phyloP scores from a whole-genome alignment of 345 rosid genomes.

The Pelargonium nanum region DNA sequence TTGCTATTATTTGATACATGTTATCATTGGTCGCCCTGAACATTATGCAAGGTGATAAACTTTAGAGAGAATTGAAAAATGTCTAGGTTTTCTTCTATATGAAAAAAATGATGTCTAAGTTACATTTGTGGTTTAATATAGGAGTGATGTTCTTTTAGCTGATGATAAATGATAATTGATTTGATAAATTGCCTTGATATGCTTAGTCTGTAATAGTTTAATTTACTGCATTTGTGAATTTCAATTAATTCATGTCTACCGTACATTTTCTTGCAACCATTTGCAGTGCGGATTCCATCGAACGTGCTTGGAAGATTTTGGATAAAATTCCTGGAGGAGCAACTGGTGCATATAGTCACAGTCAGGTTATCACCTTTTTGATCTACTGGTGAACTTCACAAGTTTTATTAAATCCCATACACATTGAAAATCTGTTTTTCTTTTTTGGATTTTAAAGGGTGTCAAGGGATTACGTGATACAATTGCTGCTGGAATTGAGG shows the following conservation, averaged over 20 bases:
- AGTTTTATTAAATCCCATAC: neutral
- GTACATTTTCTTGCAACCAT: constrained; percentile 3
- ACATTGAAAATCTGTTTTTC: neutral
- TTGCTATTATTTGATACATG: too few relatives aligned
- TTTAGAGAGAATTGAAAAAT: too few relatives aligned
- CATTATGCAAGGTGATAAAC: too few relatives aligned
- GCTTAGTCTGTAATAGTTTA: too few relatives aligned
- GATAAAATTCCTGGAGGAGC: constrained; percentile 95
- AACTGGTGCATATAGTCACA: constrained; percentile 96
- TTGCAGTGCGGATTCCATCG: constrained; percentile 75
- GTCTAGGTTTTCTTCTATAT: too few relatives aligned
- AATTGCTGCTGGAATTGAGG: constrained; percentile 86
- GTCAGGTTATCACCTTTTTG: constrained; percentile 49
- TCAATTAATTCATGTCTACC: neutral
- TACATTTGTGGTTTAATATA: too few relatives aligned
- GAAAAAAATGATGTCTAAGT: too few relatives aligned
- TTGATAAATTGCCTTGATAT: too few relatives aligned
- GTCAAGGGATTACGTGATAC: constrained; percentile 84
- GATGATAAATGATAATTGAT: too few relatives aligned
- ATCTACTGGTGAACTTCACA: neutral
- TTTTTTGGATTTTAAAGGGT: constrained; percentile 37
- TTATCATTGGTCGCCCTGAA: too few relatives aligned
- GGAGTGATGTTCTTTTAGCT: too few relatives aligned
- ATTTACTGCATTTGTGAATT: too few relatives aligned
- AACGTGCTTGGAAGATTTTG: constrained; percentile 82